Base-by-base conservation (phyloP, 352 stramenopile genomes). In the Blastocystis sp. region DNA sequence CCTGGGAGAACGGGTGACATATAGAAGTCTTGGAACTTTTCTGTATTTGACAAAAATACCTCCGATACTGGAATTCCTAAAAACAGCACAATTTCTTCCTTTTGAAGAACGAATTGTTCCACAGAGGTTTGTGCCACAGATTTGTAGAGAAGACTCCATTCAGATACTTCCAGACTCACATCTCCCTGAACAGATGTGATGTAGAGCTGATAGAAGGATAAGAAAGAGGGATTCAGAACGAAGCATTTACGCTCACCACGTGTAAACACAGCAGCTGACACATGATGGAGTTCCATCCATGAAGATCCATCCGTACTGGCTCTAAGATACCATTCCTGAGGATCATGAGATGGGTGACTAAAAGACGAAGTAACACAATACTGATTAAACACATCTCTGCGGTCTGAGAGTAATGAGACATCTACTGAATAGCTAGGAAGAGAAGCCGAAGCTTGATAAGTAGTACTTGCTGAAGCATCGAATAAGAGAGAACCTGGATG, bases 1-100 rank as follows among this genome's bases (percentile, higher is more conserved):
- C 77, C 77, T 21, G 77, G 77, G 7, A 87, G 49, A 5, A 61
- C 21, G 4, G 77, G 77, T 46, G 27, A 16, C 14, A 87, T 54
- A 6, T 51, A 43, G 27, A 87, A 87, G 65, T 75, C 24, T 14
- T 61, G 54, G 35, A 61, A 61, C 54, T n/a, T 32, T 12, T 61
- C 54, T 12, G 27, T 32, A 14, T 61, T 32, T 2, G 54, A n/a
- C 19, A 61, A 32, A 32, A 61, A 61, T 61, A 32, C 19, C 19
- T 32, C 54, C 3, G 2, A n/a, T 32, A 32, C 54, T n/a, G 54
- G 54, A 16, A 61, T 14, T 32, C 27, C 54, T 5, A 61, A n/a
- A 32, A 61, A 61, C 19, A 61, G 12, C 6, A 46, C 39, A 9
- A 46, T 46, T 46, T 46, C 39, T 46, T 46, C 39, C 39, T 46